phyloP scores from a whole-genome alignment of 2,329 filamentous ascomycete species.

The Dactylellina parvicollis region DNA sequence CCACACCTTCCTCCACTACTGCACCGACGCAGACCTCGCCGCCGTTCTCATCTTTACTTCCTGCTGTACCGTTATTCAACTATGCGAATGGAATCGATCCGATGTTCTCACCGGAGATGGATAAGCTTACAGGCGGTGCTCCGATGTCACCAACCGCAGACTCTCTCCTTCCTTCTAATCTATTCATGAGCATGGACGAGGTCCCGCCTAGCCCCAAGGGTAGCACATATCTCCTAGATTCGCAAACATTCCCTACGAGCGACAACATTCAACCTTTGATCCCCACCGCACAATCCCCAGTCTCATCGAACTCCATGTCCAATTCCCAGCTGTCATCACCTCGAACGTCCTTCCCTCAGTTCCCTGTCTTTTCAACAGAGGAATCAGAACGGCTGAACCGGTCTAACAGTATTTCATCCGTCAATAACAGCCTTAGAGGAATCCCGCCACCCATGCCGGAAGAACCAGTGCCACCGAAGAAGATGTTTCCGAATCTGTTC shows the following conservation, averaged over 20 bases:
- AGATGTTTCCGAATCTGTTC: slow-evolving; percentile 57
- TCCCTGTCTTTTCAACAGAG: slow-evolving; percentile 55
- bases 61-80: slow-evolving; percentile 67
- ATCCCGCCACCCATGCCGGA: slow-evolving; percentile 45
- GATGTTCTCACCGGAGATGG: slow-evolving; percentile 47
- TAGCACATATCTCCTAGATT: slow-evolving; percentile 52
- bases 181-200: slow-evolving; percentile 70
- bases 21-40: slow-evolving; percentile 60
- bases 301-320: slow-evolving; percentile 65
- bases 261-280: slow-evolving; percentile 58
- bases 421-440: slow-evolving; percentile 53
- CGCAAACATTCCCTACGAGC: slow-evolving; percentile 43
- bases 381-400: slow-evolving; percentile 39
- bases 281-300: slow-evolving; percentile 68
- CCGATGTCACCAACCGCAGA: slow-evolving; percentile 81
- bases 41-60: slow-evolving; percentile 61
- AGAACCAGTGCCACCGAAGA: slow-evolving; percentile 31
- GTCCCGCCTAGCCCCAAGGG: slow-evolving; percentile 65
- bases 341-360: slow-evolving; percentile 57
- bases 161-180: slow-evolving; percentile 75
- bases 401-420: slow-evolving; percentile 51
- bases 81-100: slow-evolving; percentile 64
- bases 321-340: slow-evolving; percentile 57
- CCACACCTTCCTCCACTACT: slow-evolving; percentile 55
- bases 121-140: slow-evolving; percentile 69